Base-by-base conservation (phyloP, 73 alveolate species). In the Paramecium pentaurelia region DNA sequence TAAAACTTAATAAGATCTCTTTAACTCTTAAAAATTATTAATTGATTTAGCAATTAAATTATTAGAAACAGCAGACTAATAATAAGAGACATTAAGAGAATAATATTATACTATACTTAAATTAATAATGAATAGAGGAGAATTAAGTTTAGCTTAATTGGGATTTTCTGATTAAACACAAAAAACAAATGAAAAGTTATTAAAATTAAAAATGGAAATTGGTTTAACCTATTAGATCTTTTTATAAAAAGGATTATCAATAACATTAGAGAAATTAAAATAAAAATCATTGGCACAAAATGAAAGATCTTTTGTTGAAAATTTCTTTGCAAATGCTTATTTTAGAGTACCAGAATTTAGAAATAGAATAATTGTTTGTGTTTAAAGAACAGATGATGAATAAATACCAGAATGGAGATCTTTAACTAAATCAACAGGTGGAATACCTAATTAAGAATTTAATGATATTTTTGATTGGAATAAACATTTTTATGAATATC, bases 401-500 rank as follows among this genome's bases (percentile, higher is more conserved):
- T 75, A 32, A 30, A 27, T 86, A 20, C 92, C 92, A 27, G 92
- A 93, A 86, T 87, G 95, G 93, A 89, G 96, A 93, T 75, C 92
- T 37, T 71, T 83, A 6, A 64, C 86, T 32, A 71, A 85, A 34
- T 34, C 54, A 70, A 70, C 70, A 12, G 95, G 92, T 12, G 90
- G 60, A n/a, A 45, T 73, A 8, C 18, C 42, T 27, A 40, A 84
- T 11, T 60, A 18, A 12, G 96, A 93, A 64, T 71, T 93, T 44
- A 51, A 27, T 8, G 85, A 86, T 70, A 77, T 95, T 83, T 94
- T 95, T 86, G 97, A 97, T 83, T 97, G 99, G 99, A 84, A 95
- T 14, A 87, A 87, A 10, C 93, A 92, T 60, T 97, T 95, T 94
- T 95, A 95, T 64, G 94, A 88, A 20, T 73, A 92, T 60, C 49